A percentile compares a stretch with the other conserved stretches of the same genome.
phyloP scores from a whole-genome alignment of 1,139 yeast species.

The Starmera stellimalicola region DNA sequence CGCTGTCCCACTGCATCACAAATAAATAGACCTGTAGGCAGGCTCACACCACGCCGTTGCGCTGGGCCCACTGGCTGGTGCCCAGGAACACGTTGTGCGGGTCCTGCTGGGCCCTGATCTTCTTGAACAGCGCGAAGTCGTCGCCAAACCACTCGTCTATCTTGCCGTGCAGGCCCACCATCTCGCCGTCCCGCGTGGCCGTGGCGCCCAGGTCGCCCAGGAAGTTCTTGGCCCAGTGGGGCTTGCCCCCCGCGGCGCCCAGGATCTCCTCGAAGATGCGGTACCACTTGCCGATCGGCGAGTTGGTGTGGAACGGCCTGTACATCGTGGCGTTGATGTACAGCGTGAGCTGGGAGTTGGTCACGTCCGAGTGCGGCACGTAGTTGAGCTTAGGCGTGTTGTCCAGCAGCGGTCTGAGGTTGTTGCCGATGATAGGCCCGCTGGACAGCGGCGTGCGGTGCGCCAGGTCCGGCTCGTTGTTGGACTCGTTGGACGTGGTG shows the following conservation, averaged over 20 bases:
- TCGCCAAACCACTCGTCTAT: constrained; percentile 78
- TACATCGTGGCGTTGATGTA: constrained; percentile 93
- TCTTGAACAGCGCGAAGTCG: constrained; percentile 49
- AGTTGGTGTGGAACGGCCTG: constrained; percentile 74
- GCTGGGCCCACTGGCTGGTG: constrained; percentile 67
- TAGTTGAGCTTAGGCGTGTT: constrained; percentile 61
- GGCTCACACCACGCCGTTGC: constrained; percentile 75
- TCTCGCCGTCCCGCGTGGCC: constrained; percentile 50
- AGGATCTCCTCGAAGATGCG: constrained; percentile 71
- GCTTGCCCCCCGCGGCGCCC: constrained; percentile 78
- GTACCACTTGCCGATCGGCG: constrained; percentile 77
- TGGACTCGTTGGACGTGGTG: constrained; percentile 33
- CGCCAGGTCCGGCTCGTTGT: constrained; percentile 23
- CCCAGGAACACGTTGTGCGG: constrained; percentile 76
- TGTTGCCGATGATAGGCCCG: constrained; percentile 84
- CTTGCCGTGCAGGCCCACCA: constrained; percentile 69
- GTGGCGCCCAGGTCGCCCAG: constrained; percentile 40
- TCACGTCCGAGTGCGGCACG: constrained; percentile 41
- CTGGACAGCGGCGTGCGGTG: constrained; percentile 36
- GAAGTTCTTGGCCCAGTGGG: constrained; percentile 99
- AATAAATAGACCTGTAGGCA: too few species aligned
- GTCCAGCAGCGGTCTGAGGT: constrained; percentile 71
- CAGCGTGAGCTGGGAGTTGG: constrained; percentile 74
- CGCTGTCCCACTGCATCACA: too few species aligned
- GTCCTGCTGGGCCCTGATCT: constrained; percentile 57